Conservation (phyloP, 768 basidiomycete species). For the Zangia roseola region DNA sequence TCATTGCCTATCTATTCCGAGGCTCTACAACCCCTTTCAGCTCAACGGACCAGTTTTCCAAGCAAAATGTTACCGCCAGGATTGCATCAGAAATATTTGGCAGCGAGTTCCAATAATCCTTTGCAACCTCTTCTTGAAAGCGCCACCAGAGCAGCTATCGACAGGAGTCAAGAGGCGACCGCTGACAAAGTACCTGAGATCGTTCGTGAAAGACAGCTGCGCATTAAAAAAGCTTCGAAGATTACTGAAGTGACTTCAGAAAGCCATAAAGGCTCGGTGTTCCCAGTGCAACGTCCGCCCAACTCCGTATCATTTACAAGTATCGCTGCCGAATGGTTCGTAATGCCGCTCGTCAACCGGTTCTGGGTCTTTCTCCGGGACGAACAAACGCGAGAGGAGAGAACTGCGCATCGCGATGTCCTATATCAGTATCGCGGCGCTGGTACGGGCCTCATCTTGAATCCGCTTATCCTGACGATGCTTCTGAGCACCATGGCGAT, state of each 20-base stretch:
- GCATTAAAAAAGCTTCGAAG: constrained; percentile 50
- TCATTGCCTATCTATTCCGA: constrained; percentile 37
- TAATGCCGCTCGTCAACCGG: constrained; percentile 86
- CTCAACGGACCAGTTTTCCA: constrained; percentile 58
- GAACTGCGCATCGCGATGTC: constrained; percentile 57
- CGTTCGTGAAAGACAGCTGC: constrained; percentile 72
- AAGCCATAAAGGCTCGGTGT: constrained; percentile 18
- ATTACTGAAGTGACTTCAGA: constrained; percentile 42
- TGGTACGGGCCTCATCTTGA: constrained; percentile 81
- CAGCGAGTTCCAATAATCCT: constrained; percentile 36
- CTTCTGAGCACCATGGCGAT: constrained; percentile 75
- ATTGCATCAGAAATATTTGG: constrained; percentile 69
- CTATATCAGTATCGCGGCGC: constrained; percentile 63
- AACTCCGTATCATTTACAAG: constrained; percentile 49
- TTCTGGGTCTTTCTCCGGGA: constrained; percentile 95
- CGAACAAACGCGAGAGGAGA: constrained; percentile 71
- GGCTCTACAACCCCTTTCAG: constrained; percentile 30
- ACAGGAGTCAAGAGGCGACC: constrained; percentile 53
- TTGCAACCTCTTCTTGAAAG: constrained; percentile 61
- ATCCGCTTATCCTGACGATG: constrained; percentile 71
- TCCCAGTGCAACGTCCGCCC: constrained; percentile 5
- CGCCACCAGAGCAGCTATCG: constrained; percentile 62
- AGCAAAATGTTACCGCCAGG: constrained; percentile 73
- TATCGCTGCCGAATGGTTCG: constrained; percentile 84
- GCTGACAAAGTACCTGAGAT: constrained; percentile 59